Percentiles rank a stretch among this genome's conserved stretches.
Conservation (phyloP, 2,329 filamentous ascomycete genomes). For the Pezicula neosporulosa region DNA sequence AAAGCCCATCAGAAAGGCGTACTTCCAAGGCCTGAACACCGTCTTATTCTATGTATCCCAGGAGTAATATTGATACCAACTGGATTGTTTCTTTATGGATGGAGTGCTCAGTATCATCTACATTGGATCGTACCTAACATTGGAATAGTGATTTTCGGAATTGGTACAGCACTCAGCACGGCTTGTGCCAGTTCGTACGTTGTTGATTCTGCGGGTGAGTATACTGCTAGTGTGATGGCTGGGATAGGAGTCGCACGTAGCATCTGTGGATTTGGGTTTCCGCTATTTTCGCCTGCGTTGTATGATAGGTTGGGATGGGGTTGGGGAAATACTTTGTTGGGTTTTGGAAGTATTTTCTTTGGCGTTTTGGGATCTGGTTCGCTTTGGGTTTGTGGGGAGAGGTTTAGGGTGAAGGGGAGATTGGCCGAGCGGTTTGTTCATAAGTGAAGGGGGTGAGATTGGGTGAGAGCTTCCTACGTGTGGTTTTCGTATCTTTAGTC, state of each 20-base stretch:
- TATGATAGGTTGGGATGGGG: constrained; percentile 32
- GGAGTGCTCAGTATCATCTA: constrained; percentile 44
- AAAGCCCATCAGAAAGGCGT: constrained; percentile 15
- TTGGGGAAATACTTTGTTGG: constrained; percentile 40
- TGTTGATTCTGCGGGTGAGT: constrained; percentile 42
- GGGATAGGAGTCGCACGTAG: constrained; percentile 17
- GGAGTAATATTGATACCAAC: constrained; percentile 51
- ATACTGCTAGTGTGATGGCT: constrained; percentile 38
- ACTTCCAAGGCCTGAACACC: constrained; percentile 49
- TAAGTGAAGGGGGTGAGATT: no score
- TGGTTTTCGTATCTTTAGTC: no score
- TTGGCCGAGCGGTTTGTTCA: not conserved
- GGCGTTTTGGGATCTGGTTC: constrained; percentile 42
- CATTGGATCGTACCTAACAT: constrained; percentile 53
- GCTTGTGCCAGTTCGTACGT: constrained; percentile 41
- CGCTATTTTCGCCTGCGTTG: constrained; percentile 10
- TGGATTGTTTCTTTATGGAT: constrained; percentile 53
- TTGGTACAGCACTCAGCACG: constrained; percentile 32
- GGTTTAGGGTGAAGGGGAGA: constrained; percentile 29
- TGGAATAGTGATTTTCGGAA: constrained; percentile 44
- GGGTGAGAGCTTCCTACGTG: no score
- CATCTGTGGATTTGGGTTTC: constrained; percentile 20
- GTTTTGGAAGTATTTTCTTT: constrained; percentile 46
- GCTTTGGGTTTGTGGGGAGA: constrained; percentile 31
- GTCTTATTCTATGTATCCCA: constrained; percentile 55